Conservation (phyloP, 140 eudicot genomes). For the Stevia rebaudiana region DNA sequence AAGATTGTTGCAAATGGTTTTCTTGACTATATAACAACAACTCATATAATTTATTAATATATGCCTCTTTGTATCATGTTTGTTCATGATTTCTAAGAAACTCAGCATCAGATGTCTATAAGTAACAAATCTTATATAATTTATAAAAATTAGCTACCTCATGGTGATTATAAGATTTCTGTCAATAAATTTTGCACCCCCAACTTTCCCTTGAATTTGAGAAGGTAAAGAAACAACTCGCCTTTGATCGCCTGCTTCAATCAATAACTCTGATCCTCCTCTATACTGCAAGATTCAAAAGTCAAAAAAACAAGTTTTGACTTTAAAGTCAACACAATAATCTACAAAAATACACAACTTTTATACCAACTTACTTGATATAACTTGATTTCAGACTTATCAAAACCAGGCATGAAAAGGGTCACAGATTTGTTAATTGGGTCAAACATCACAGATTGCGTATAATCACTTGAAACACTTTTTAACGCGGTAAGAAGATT, state of each 20-base stretch:
- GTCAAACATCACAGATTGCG: conserved; percentile 57
- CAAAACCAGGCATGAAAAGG: conserved; percentile 95
- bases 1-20: not conserved
- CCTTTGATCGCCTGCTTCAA: conserved; percentile 98
- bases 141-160: conserved; percentile 20
- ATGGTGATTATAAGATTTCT: conserved; percentile 70
- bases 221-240: conserved; percentile 74
- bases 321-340: not conserved
- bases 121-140: not conserved
- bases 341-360: not conserved
- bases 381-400: conserved; percentile 90
- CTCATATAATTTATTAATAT: not conserved
- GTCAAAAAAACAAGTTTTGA: conserved; percentile 2
- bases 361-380: conserved; percentile 50
- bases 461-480: conserved; percentile 16
- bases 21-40: not conserved
- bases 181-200: conserved; percentile 81
- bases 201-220: conserved; percentile 88
- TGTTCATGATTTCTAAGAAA: not conserved
- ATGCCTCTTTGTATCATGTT: not conserved
- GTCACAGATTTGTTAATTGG: conserved; percentile 56
- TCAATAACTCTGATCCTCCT: conserved; percentile 90
- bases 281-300: conserved; percentile 56
- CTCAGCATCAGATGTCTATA: conserved; percentile 9
- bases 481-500: conserved; percentile 33